Evolutionary conservation across 306 rosid species (phyloP), one percentile per base, ranked within the genome.

Genomic region (Medicago truncatula): DNA sequence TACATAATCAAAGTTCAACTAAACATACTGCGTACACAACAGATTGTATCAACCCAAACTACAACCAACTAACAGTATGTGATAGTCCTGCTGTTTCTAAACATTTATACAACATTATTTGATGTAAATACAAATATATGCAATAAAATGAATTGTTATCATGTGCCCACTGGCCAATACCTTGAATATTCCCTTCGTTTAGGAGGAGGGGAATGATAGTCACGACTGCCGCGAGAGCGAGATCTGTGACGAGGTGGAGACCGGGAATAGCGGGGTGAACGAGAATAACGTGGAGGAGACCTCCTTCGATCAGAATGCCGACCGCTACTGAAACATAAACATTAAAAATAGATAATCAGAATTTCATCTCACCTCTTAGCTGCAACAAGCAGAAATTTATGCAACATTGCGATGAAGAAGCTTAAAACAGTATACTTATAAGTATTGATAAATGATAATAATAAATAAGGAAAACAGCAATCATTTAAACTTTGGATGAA

Each of bases 161-260:
- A 39, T 16, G 61, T 50, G 36, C 56, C 21, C 20, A 8, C 70
- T 0, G 18, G 13, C 5, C 43, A 7, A 71, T 83, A 92, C 99
- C 99, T 92, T 5, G 97, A 95, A 83, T 90, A 85, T 5, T 88
- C 88, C 88, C 89, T 85, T 38, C 81, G 78, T 71, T 86, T 92
- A 14, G 93, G 89, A 34, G 91, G 89, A 57, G 93, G 91, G 13
- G 97, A 90, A 82, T 88, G 71, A 83, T 89, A 82, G 44, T 80
- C 96, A 75, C 74, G 89, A 60, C 93, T 87, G 5, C 52, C 52
- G 23, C 68, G 94, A n/a, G 97, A 89, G 34, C 80, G 86, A 77
- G 99, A 83, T 74, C 97, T 83, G 73, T 80, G 89, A 21, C 91
- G 96, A 14, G 93, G 90, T 53, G 97, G 97, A 23, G 97, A 87